phyloP scores from a whole-genome alignment of 768 basidiomycete genomes.

The Austroboletus eburneus region DNA sequence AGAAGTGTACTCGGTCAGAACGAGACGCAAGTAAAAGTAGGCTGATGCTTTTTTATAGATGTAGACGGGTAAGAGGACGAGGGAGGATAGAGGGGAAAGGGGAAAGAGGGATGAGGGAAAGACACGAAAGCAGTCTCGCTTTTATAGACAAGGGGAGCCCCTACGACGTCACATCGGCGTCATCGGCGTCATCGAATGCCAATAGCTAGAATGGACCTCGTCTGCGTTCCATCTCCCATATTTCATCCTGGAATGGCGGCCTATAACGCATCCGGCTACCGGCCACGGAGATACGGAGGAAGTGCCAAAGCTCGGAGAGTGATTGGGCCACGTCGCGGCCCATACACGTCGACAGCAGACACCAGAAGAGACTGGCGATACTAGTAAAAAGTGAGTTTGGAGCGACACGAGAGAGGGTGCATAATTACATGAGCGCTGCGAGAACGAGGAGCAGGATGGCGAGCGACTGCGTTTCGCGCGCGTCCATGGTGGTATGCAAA shows the following conservation, averaged over 20 bases:
- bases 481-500: not conserved
- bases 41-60: constrained; percentile 11
- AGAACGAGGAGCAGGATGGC: constrained; percentile 44
- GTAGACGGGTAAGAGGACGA: constrained; percentile 6
- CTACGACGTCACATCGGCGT: constrained; percentile 9
- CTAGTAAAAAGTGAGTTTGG: constrained; percentile 26
- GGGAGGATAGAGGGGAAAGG: constrained; percentile 3
- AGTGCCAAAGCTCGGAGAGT: constrained; percentile 48
- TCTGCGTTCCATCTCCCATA: constrained; percentile 60
- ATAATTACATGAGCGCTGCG: constrained; percentile 43
- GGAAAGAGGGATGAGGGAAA: constrained; percentile 12
- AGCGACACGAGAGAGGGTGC: not conserved
- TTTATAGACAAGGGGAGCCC: constrained; percentile 17
- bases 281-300: constrained; percentile 2
- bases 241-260: constrained; percentile 41
- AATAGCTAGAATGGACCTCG: constrained; percentile 24
- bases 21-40: constrained; percentile 18
- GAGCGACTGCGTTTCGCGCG: constrained; percentile 16
- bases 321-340: constrained; percentile 32
- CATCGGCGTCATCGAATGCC: constrained; percentile 19
- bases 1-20: constrained; percentile 20
- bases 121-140: not conserved
- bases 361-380: constrained; percentile 54
- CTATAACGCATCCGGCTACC: constrained; percentile 23
- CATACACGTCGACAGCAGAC: constrained; percentile 64